Evolutionary conservation across 2,329 filamentous ascomycete species (phyloP), one percentile per base, ranked within the genome.

Genomic region (Cladophialophora exuberans): DNA sequence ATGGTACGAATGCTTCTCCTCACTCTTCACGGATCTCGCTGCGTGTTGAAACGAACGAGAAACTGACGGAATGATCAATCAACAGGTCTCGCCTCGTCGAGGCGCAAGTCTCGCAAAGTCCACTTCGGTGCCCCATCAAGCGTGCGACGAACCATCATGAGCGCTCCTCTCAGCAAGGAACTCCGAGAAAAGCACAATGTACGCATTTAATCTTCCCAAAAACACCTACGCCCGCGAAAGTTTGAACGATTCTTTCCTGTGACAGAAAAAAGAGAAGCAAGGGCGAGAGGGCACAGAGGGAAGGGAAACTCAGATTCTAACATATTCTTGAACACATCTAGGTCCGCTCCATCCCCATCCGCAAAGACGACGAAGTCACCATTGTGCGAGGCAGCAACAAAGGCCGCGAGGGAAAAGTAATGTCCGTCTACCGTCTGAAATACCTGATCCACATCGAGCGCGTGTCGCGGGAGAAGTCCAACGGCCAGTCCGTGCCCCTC

Each of bases 131-230:
- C 94, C 68, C 91, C 92, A 69, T 97, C 92, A 77, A 91, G 88
- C 82, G 84, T 90, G 75, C 92, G 94, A 79, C 90, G 94, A 76
- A 84, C 87, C 71, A 96, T 96, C 83, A 97, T 99, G 92, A 93
- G 88, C 82, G 92, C 94, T 68, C 89, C 90, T 71, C 85, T 97
- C 69, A 89, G 84, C 83, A 96, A 96, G 85, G 94, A 99, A 83
- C 86, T 99, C 76, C 88, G 91, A 75, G 92, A 96, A 81, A 94
- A 99, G 87, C 89, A 99, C 89, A 96, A 96, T 79, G 94, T 97
- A 84, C 67, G 88, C 75, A 54, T 28, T 33, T 5, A 39, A 9
- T 39, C 17, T 1, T 17, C 20, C 41, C 31, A 18, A 30, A 11
- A 15, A 7, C 1, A 6, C 26, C 13, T n/a, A 51, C n/a, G 9